Evolutionary conservation across 805 yeast species (phyloP), one percentile per base, ranked within the genome.

Genomic region (Yamadazyma laniorum): DNA sequence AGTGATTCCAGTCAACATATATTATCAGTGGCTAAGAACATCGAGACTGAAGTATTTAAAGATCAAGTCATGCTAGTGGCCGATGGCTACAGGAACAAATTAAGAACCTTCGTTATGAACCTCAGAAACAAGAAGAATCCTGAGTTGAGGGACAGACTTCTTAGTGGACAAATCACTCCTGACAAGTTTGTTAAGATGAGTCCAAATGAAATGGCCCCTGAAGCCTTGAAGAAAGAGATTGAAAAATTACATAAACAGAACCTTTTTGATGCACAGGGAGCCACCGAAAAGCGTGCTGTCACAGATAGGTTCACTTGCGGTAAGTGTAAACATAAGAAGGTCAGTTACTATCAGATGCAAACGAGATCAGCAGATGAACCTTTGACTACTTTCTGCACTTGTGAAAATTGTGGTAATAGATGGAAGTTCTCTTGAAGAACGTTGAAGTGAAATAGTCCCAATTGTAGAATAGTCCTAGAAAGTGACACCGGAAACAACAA

Each of bases 331-430:
- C 91, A 89, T 61, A 89, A 90, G 74, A 89, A 88, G 70, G 99
- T 93, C 29, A 85, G 95, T 51, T 93, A 93, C 62, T 91, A 90
- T 64, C 99, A 93, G 68, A 77, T 93, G 83, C 99, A 93, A 72
- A 93, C 99, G 23, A 76, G 99, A 65, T 86, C 96, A 41, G 99
- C 99, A 14, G 99, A 93, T 78, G 99, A 93, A 65, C 99, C 99
- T 43, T 76, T 93, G 55, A 93, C 99, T 6, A 93, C 99, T 1
- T 93, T 93, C 60, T 93, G 99, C 70, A 90, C 96, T 3, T 93
- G 99, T 70, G 97, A 90, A 56, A 87, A 79, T 49, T 93, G 99
- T 70, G 98, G 98, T 46, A 88, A 93, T 58, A 79, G 98, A 63
- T 93, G 99, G 99, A 93, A 93, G 65, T 93, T 93, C 59, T 85